Percentiles rank a stretch among this genome's conserved stretches.
Evolutionary conservation across 371 early-diverging fungal species (phyloP).

Genomic region (Lichtheimia ramosa): DNA sequence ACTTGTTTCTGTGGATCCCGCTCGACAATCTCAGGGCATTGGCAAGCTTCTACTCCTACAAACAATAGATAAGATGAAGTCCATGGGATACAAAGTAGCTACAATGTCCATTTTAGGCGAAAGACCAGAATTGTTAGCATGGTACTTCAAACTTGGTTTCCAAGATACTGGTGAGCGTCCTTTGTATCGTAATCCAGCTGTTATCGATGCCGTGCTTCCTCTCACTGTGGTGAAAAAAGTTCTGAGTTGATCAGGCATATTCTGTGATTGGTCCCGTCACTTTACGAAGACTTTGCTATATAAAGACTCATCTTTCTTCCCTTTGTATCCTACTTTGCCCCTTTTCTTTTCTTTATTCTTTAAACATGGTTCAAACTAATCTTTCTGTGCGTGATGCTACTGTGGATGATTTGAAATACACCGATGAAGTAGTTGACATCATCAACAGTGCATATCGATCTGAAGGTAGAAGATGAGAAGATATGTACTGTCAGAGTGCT

Average conservation of each 20-base stretch:
- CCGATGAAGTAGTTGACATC: conserved; percentile 1
- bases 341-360: no score
- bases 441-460: conserved; percentile 18
- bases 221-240: no score
- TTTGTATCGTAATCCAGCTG: no score
- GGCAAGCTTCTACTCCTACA: conserved; percentile 53
- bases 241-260: no score
- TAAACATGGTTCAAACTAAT: not conserved
- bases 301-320: no score
- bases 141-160: conserved; percentile 61
- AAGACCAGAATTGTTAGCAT: conserved; percentile 46
- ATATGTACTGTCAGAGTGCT: not conserved
- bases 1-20: conserved; percentile 53
- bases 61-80: conserved; percentile 37
- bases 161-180: conserved; percentile 45
- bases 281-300: no score
- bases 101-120: conserved; percentile 50
- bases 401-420: conserved; percentile 15
- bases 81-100: conserved; percentile 34
- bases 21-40: conserved; percentile 55
- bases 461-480: not conserved
- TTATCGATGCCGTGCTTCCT: no score
- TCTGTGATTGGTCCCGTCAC: no score
- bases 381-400: conserved; percentile 12
- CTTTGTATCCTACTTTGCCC: no score